Conservation (phyloP, 768 basidiomycete species). For the Fomitopsis serialis region DNA sequence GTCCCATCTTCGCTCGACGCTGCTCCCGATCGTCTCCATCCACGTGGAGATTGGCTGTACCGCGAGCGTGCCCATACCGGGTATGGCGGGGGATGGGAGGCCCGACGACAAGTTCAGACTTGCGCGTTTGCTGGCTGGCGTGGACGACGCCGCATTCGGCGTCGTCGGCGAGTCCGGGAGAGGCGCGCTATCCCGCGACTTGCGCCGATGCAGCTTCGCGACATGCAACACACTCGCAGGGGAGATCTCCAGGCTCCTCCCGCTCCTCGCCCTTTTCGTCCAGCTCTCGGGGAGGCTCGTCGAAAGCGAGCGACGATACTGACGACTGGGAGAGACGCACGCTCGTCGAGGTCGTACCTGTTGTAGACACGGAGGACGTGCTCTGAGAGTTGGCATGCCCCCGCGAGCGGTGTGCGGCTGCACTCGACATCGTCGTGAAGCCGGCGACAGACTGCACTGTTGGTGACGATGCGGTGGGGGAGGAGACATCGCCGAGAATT, state of each 20-base stretch:
- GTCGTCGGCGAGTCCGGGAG: slow-evolving; percentile 3
- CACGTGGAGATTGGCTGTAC: slow-evolving; percentile 26
- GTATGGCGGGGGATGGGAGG: slow-evolving; percentile 34
- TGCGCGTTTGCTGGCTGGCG: slow-evolving; percentile 11
- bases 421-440: slow-evolving; percentile 9
- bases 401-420: slow-evolving; percentile 2
- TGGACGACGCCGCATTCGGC: slow-evolving; percentile 17
- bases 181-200: slow-evolving; percentile 20
- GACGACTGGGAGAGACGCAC: slow-evolving; percentile 42
- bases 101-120: slow-evolving; percentile 9
- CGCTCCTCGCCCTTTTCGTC: slow-evolving; percentile 20
- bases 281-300: slow-evolving; percentile 13
- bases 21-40: slow-evolving; percentile 38
- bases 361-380: slow-evolving; percentile 27
- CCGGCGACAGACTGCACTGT: slow-evolving; percentile 8
- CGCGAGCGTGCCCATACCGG: slow-evolving; percentile 31
- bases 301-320: slow-evolving; percentile 38
- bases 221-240: slow-evolving; percentile 11
- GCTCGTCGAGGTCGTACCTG: slow-evolving; percentile 22
- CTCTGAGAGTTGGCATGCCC: slow-evolving; percentile 21
- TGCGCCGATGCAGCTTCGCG: slow-evolving; percentile 22
- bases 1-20: slow-evolving; percentile 54
- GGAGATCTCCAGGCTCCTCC: slow-evolving; percentile 23
- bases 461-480: slow-evolving; percentile 17
- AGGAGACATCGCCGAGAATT: slow-evolving; percentile 29